Conservation (phyloP, 2,329 filamentous ascomycete genomes). For the Boeremia exigua region DNA sequence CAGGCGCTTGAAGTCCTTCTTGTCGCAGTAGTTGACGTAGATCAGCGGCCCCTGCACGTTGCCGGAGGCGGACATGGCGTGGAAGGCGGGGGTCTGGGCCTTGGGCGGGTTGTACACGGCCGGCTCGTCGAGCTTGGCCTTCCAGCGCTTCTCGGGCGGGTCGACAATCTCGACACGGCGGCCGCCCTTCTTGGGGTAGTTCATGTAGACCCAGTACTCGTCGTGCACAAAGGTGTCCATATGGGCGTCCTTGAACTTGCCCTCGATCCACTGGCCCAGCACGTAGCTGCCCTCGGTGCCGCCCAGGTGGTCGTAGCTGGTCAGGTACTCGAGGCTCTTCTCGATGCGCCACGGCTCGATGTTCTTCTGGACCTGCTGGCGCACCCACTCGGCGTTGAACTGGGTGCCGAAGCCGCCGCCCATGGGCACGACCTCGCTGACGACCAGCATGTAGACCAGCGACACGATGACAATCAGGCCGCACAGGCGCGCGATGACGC, state of each 20-base stretch:
- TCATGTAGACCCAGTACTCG: conserved; percentile 84
- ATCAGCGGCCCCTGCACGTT: conserved; percentile 85
- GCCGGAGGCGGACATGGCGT: conserved; percentile 86
- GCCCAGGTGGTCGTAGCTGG: conserved; percentile 85
- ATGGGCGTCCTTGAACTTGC: conserved; percentile 72
- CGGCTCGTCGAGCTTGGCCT: conserved; percentile 83
- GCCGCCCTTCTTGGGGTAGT: conserved; percentile 82
- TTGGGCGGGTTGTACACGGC: conserved; percentile 65
- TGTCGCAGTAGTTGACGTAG: conserved; percentile 90
- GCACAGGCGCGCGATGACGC: conserved; percentile 75
- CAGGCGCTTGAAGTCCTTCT: conserved; percentile 79
- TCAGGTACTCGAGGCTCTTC: conserved; percentile 77
- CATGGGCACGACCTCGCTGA: conserved; percentile 80
- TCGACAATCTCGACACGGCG: conserved; percentile 82
- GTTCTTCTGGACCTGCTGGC: conserved; percentile 73
- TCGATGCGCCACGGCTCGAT: conserved; percentile 69
- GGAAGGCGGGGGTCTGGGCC: conserved; percentile 77
- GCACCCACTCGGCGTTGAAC: conserved; percentile 84
- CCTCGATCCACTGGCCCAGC: conserved; percentile 82
- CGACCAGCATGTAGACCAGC: conserved; percentile 83
- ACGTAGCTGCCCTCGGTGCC: conserved; percentile 94
- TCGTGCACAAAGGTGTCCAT: conserved; percentile 80
- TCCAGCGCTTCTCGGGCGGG: conserved; percentile 72
- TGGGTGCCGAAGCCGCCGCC: conserved; percentile 65
- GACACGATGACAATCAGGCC: conserved; percentile 77